phyloP scores from a whole-genome alignment of 192 early-diverging fungal species.

The Haplosporangium gracile region DNA sequence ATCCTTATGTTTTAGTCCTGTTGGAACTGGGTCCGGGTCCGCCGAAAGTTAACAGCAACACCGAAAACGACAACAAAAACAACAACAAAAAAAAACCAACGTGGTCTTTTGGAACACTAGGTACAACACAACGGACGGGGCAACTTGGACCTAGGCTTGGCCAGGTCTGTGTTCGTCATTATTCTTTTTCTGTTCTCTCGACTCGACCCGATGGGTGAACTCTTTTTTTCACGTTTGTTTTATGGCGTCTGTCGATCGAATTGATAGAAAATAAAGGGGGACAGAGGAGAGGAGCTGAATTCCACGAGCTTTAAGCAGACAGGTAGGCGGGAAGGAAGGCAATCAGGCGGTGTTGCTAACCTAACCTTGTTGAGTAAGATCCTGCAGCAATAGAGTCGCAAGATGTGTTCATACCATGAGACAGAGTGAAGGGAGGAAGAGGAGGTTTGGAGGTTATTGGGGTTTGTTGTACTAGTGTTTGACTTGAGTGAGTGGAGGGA shows the following conservation, averaged over 20 bases:
- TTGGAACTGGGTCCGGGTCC: too few relatives aligned
- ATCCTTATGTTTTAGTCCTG: too few relatives aligned
- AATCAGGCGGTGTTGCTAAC: neutral
- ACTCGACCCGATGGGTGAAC: neutral
- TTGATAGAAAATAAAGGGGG: neutral
- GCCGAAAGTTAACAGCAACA: too few relatives aligned
- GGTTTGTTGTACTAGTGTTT: too few relatives aligned
- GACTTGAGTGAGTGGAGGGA: neutral
- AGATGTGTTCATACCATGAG: neutral
- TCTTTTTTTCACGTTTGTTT: neutral
- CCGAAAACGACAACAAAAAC: too few relatives aligned
- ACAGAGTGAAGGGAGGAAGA: neutral
- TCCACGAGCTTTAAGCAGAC: neutral
- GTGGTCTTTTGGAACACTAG: neutral
- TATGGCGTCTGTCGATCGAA: neutral
- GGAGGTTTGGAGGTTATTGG: too few relatives aligned
- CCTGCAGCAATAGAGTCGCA: neutral
- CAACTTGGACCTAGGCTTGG: neutral
- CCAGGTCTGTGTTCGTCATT: neutral
- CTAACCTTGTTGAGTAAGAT: neutral
- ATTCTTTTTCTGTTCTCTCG: neutral
- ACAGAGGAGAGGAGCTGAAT: neutral
- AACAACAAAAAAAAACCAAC: neutral
- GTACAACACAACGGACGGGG: neutral
- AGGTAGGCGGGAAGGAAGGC: too few relatives aligned